Conservation (phyloP, 225 moss, liverwort and hornwort species). For the Pleurozium schreberi region DNA sequence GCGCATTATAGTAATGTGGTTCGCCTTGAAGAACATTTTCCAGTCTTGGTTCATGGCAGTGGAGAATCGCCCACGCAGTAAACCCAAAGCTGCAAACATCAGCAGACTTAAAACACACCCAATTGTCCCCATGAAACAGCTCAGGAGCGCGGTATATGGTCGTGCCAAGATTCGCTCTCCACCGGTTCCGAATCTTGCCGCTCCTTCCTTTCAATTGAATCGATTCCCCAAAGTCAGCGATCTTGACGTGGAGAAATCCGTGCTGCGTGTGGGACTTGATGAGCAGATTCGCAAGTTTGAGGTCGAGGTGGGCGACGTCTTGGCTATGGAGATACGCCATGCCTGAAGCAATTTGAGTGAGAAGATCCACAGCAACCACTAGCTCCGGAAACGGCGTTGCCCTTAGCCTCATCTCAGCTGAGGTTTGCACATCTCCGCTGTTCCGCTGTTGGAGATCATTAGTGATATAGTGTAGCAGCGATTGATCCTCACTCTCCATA, state of each 20-base stretch:
- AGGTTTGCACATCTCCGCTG: neutral
- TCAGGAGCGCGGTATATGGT: neutral
- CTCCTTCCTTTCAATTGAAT: neutral
- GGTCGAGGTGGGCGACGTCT: neutral
- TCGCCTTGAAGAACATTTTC: too few species aligned
- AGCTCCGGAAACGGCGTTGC: neutral
- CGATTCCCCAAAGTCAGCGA: neutral
- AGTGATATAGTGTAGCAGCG: neutral
- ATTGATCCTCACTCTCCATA: neutral
- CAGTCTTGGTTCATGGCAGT: neutral
- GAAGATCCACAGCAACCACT: neutral
- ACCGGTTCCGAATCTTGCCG: neutral
- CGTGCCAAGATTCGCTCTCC: neutral
- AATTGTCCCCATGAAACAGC: neutral
- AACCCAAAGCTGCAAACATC: neutral
- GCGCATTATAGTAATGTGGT: neutral
- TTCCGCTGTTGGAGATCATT: rapidly evolving
- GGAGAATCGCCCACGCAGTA: neutral
- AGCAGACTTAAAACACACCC: neutral
- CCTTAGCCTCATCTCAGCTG: neutral
- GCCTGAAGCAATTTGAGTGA: neutral
- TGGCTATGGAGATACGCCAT: neutral
- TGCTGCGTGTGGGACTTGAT: neutral
- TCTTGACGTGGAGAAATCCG: neutral
- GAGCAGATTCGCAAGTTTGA: neutral